A percentile compares a stretch with the other conserved stretches of the same genome.
Evolutionary conservation across 2,329 filamentous ascomycete genomes (phyloP).

Genomic region (Mollisia scopiformis): DNA sequence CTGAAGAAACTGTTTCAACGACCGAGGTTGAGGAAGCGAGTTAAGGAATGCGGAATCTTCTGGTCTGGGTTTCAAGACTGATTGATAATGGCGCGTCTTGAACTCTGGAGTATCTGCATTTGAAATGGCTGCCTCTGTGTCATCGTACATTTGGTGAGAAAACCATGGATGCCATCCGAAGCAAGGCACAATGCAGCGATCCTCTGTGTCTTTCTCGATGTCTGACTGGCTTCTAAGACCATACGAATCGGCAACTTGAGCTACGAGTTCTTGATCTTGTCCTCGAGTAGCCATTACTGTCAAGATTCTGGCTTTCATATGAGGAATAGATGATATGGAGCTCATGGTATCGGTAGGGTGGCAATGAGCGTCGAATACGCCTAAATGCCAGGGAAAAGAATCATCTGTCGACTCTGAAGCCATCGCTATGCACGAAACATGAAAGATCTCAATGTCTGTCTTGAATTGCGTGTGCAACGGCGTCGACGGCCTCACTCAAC

Average conservation of each 20-base stretch:
- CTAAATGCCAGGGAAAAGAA: constrained; percentile 69
- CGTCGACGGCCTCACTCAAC: too few relatives aligned
- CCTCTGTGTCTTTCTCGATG: constrained; percentile 28
- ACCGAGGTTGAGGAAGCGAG: constrained; percentile 60
- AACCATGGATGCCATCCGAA: constrained; percentile 93
- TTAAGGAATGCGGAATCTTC: constrained; percentile 46
- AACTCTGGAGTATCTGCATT: constrained; percentile 27
- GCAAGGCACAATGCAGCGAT: constrained; percentile 62
- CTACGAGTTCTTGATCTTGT: constrained; percentile 76
- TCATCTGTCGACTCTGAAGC: constrained; percentile 3
- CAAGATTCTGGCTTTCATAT: constrained; percentile 68
- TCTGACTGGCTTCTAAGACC: constrained; percentile 44
- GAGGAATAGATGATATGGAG: constrained; percentile 57
- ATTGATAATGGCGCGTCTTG: constrained; percentile 64
- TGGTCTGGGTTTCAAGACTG: constrained; percentile 63
- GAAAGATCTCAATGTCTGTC: too few relatives aligned
- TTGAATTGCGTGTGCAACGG: too few relatives aligned
- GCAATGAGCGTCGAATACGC: constrained; percentile 79
- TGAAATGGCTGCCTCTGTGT: constrained; percentile 40
- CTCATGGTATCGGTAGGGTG: constrained; percentile 81
- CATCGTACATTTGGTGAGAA: constrained; percentile 74
- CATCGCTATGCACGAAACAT: neutral
- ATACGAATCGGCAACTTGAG: constrained; percentile 58
- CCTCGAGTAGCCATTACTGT: constrained; percentile 78
- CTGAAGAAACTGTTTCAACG: constrained; percentile 60